These are phyloP conservation scores for Fusarium verrucosum DNA, from an alignment of 2,329 filamentous ascomycete genomes.

Conservation along the genomic window DNA sequence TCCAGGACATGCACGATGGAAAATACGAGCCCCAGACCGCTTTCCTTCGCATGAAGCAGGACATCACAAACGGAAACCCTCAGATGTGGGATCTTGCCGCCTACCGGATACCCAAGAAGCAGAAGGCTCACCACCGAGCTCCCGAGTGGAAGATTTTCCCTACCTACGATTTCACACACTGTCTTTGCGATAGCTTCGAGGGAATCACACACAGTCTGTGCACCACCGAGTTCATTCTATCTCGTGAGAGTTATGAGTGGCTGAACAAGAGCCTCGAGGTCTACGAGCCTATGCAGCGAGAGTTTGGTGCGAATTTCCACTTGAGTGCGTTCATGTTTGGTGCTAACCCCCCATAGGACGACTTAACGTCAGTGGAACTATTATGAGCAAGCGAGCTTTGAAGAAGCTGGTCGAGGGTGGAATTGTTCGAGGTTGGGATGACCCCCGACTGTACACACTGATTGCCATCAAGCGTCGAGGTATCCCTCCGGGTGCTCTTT, in stretches of 20 bases:
- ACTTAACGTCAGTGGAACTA: conserved; percentile 79
- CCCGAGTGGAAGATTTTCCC: conserved; percentile 95
- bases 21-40: conserved; percentile 88
- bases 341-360: conserved; percentile 40
- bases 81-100: conserved; percentile 97
- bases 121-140: conserved; percentile 78
- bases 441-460: conserved; percentile 88
- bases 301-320: conserved; percentile 63
- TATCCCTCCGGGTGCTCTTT: conserved; percentile 85
- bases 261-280: conserved; percentile 82
- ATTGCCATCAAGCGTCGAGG: conserved; percentile 85
- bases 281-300: conserved; percentile 93
- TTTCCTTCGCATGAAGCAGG: conserved; percentile 92
- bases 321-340: no score
- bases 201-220: conserved; percentile 91
- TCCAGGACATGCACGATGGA: conserved; percentile 89
- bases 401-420: conserved; percentile 79
- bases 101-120: conserved; percentile 81
- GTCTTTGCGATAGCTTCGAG: conserved; percentile 91
- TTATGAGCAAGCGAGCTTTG: conserved; percentile 87
- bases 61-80: conserved; percentile 83
- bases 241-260: conserved; percentile 89
- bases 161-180: conserved; percentile 93
- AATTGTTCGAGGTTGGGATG: conserved; percentile 89
- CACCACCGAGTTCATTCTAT: conserved; percentile 90